Base-by-base conservation (phyloP, 108 stramenopile genomes). In the Fistulifera solaris region DNA sequence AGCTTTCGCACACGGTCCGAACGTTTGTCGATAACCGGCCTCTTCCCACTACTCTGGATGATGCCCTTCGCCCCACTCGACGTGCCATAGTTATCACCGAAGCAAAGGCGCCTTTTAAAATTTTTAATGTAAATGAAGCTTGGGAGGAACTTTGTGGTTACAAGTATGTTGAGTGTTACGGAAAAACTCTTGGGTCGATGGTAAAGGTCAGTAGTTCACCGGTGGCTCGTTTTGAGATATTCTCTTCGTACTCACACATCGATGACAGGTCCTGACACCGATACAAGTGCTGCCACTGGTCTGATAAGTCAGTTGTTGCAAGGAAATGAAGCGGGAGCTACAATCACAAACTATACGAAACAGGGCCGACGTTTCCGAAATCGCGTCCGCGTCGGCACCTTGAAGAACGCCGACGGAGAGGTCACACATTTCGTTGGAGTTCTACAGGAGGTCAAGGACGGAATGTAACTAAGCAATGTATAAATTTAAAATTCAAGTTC, bases 111-210 rank as follows among this genome's bases (percentile, higher is more conserved):
- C 88, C 88, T 3, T 90, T 75, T 55, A 52, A 57, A n/a, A 75
- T 90, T 25, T 72, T 71, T 38, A 52, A 75, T 28, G 88, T 90
- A 1, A 90, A 90, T 49, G 25, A 54, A 18, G 72, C 80, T 5
- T 90, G 88, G 88, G 81, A 77, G 48, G 40, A 52, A 14, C 65
- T 90, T 12, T 90, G 84, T 62, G 84, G 82, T 22, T 86, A 76
- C 55, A 56, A 61, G 0, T 72, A 59, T 27, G 62, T 64, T 1
- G 84, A 86, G 58, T 68, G 73, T 22, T 44, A 66, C 25, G 88
- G 84, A 0, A 69, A 63, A 39, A 71, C 77, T 11, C 44, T 90
- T 19, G 80, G 77, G 0, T 16, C 25, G 13, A 59, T 87, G 41
- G 51, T 87, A 43, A 55, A 35, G 87, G 87, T 19, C 6, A 35